Conservation (phyloP, 345 rosid genomes). For the Ricinus communis region DNA sequence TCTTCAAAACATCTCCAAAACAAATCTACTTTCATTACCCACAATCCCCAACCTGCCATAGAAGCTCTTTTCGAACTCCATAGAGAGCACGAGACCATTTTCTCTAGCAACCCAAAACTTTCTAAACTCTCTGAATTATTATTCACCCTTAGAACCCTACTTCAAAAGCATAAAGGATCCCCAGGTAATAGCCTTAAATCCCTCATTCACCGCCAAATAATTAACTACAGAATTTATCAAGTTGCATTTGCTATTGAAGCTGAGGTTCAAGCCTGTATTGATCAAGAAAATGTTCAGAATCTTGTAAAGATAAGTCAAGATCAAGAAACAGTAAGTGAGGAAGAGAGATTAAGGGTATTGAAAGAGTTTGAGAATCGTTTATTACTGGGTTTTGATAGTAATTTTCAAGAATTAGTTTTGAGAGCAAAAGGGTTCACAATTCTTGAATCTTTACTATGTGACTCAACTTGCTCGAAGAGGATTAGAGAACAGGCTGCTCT, state of each 20-base stretch:
- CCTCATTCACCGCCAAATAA: constrained; percentile 40
- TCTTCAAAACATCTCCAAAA: constrained; percentile 42
- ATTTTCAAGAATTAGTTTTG: constrained; percentile 51
- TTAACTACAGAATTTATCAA: constrained; percentile 41
- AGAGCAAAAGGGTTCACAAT: constrained; percentile 42
- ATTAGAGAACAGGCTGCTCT: constrained; percentile 34
- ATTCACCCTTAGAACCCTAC: constrained; percentile 35
- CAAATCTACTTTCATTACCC: constrained; percentile 33
- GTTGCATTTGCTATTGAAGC: constrained; percentile 32
- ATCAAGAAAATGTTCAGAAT: constrained; percentile 31
- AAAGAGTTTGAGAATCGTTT: constrained; percentile 41
- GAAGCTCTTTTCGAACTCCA: constrained; percentile 32
- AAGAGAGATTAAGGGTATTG: constrained; percentile 40
- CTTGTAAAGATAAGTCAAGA: constrained; percentile 30
- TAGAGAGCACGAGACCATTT: constrained; percentile 9
- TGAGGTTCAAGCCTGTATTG: constrained; percentile 34
- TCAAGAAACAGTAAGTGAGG: constrained; percentile 20
- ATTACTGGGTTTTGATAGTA: constrained; percentile 44
- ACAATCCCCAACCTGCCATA: constrained; percentile 22
- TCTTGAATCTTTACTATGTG: constrained; percentile 41
- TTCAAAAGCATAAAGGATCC: constrained; percentile 30
- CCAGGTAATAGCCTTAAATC: constrained; percentile 31
- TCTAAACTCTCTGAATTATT: constrained; percentile 36
- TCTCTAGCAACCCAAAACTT: constrained; percentile 25
- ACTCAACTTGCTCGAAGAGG: constrained; percentile 25